Conservation (phyloP, 2,329 filamentous ascomycete species). For the Ilyonectria mors-panacis region DNA sequence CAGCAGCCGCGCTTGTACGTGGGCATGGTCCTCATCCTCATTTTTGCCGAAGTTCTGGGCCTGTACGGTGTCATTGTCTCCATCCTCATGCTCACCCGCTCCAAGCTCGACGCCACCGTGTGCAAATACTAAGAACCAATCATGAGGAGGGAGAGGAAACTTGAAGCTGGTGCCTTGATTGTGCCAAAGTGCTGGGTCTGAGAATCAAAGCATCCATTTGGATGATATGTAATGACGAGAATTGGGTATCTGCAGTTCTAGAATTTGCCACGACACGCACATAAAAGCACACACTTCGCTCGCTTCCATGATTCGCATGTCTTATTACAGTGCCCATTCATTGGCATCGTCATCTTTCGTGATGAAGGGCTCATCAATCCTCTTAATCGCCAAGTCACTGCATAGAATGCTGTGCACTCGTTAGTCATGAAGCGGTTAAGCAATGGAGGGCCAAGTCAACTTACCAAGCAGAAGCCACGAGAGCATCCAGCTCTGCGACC, state of each 20-base stretch:
- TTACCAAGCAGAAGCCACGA: constrained; percentile 92
- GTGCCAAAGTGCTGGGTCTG: neutral
- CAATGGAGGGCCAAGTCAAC: constrained; percentile 43
- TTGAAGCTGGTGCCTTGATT: neutral
- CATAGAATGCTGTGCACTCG: constrained; percentile 81
- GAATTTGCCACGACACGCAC: constrained; percentile 40
- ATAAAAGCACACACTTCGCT: constrained; percentile 32
- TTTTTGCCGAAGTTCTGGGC: constrained; percentile 63
- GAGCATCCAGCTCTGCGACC: constrained; percentile 89
- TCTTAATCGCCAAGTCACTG: constrained; percentile 94
- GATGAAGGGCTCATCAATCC: constrained; percentile 94
- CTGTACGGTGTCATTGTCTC: constrained; percentile 64
- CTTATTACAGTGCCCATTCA: constrained; percentile 81
- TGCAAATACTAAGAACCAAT: constrained; percentile 52
- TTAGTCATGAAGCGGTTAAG: constrained; percentile 41
- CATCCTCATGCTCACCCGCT: constrained; percentile 64
- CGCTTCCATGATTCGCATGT: constrained; percentile 28
- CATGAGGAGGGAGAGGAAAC: neutral
- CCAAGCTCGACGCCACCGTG: constrained; percentile 55
- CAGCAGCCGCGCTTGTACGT: constrained; percentile 63
- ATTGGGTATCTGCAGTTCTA: constrained; percentile 50
- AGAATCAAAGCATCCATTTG: constrained; percentile 10
- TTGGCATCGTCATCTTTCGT: constrained; percentile 78
- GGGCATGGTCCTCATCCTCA: constrained; percentile 64
- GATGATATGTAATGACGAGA: constrained; percentile 34